phyloP scores from a whole-genome alignment of 1,284 basidiomycete species.

The Sporisorium graminicola region DNA sequence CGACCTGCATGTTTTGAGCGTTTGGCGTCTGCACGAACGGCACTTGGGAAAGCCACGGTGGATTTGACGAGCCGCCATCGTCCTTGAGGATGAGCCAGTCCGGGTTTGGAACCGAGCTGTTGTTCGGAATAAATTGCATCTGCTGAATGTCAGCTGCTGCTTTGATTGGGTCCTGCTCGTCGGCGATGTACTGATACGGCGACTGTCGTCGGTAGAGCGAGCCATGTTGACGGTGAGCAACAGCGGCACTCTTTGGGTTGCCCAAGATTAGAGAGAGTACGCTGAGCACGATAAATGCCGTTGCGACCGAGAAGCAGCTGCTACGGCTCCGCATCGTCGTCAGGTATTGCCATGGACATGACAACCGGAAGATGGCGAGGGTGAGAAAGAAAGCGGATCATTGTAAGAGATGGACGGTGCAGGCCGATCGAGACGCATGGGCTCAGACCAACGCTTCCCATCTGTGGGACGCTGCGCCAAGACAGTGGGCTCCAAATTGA shows the following conservation, averaged over 20 bases:
- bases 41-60: conserved; percentile 34
- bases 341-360: neutral
- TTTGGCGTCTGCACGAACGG: conserved; percentile 40
- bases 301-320: neutral
- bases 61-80: conserved; percentile 35
- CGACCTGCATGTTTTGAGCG: conserved; percentile 8
- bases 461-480: conserved; percentile 9
- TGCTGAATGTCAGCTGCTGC: conserved; percentile 48
- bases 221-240: neutral
- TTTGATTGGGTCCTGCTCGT: conserved; percentile 48
- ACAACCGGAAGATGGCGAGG: neutral
- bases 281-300: neutral
- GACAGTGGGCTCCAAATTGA: neutral
- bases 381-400: neutral
- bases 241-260: neutral
- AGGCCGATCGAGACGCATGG: neutral
- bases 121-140: conserved; percentile 35
- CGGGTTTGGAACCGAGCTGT: conserved; percentile 18
- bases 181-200: conserved; percentile 47
- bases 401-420: neutral
- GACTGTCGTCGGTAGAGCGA: conserved; percentile 21
- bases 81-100: conserved; percentile 48
- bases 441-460: neutral
- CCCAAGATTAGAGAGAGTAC: neutral
- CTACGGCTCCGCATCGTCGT: neutral